Conservation (phyloP, 768 basidiomycete genomes). For the Termitomyces sp. region DNA sequence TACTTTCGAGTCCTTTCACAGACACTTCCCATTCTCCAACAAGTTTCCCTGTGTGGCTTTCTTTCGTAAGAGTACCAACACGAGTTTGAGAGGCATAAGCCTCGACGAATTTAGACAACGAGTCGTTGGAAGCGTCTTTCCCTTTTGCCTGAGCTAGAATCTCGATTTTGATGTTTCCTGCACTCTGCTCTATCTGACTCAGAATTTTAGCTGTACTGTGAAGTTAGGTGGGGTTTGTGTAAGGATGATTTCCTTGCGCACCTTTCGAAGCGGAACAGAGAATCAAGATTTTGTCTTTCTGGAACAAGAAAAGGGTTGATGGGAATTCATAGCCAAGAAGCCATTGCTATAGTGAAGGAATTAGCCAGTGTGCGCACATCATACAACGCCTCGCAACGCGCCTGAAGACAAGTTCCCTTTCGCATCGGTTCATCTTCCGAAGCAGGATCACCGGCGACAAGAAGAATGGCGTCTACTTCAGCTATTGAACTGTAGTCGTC, state of each 20-base stretch:
- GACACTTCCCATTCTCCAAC: slow-evolving; percentile 80
- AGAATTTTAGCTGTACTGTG: slow-evolving; percentile 71
- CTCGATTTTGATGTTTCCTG: slow-evolving; percentile 59
- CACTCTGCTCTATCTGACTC: slow-evolving; percentile 62
- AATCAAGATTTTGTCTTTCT: slow-evolving; percentile 70
- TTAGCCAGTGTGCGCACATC: slow-evolving; percentile 5
- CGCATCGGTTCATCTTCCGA: slow-evolving; percentile 87
- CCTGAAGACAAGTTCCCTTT: slow-evolving; percentile 91
- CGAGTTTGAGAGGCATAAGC: slow-evolving; percentile 56
- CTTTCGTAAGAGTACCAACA: slow-evolving; percentile 78
- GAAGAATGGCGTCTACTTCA: slow-evolving; percentile 62
- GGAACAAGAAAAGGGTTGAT: slow-evolving; percentile 83
- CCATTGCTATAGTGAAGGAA: slow-evolving; percentile 67
- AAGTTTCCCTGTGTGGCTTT: slow-evolving; percentile 80
- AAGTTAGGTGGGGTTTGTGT: slow-evolving; percentile 3
- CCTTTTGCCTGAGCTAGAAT: slow-evolving; percentile 75
- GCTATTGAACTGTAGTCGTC: slow-evolving; percentile 70
- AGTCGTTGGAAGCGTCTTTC: slow-evolving; percentile 73
- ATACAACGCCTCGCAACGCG: slow-evolving; percentile 27
- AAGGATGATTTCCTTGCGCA: slow-evolving; percentile 21
- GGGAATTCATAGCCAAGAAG: slow-evolving; percentile 97
- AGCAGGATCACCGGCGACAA: slow-evolving; percentile 73
- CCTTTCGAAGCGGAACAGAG: slow-evolving; percentile 90
- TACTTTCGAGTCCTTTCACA: slow-evolving; percentile 45
- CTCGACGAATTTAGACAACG: slow-evolving; percentile 63